Conservation (phyloP, 352 stramenopile species). For the Globisporangium emineosum region DNA sequence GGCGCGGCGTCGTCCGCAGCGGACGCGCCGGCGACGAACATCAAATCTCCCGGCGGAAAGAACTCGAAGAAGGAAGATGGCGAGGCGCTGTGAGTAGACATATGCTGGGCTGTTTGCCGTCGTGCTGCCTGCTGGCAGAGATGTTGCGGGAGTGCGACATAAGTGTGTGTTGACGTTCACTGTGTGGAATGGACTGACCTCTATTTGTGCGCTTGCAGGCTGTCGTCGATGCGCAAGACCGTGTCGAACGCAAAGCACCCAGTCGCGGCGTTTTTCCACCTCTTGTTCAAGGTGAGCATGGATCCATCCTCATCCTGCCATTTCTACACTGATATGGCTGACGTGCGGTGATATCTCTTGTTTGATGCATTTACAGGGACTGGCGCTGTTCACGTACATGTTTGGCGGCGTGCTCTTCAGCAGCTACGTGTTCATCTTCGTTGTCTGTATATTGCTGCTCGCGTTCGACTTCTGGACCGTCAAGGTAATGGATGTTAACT, state of each 20-base stretch:
- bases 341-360: background rate
- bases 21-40: slow-evolving; percentile 10
- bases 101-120: background rate
- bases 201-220: slow-evolving; percentile 23
- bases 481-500: slow-evolving; percentile 53
- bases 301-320: background rate
- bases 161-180: background rate
- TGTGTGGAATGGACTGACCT: background rate
- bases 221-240: slow-evolving; percentile 67
- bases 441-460: slow-evolving; percentile 95
- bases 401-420: slow-evolving; percentile 89
- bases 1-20: slow-evolving; percentile 13
- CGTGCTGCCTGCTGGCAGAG: background rate
- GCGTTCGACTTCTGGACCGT: slow-evolving; percentile 99
- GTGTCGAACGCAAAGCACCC: slow-evolving; percentile 90
- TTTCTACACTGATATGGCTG: background rate
- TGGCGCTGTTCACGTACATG: slow-evolving; percentile 93
- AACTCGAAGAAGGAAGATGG: slow-evolving; percentile 37
- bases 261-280: slow-evolving; percentile 93
- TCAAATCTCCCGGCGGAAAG: slow-evolving; percentile 17
- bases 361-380: slow-evolving; percentile 19
- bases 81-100: slow-evolving; percentile 52
- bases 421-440: slow-evolving; percentile 96
- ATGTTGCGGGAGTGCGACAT: background rate
- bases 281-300: slow-evolving; percentile 92